Evolutionary conservation across 805 yeast genomes (phyloP), one percentile per base, ranked within the genome.

Genomic region (Candida gorgasii): DNA sequence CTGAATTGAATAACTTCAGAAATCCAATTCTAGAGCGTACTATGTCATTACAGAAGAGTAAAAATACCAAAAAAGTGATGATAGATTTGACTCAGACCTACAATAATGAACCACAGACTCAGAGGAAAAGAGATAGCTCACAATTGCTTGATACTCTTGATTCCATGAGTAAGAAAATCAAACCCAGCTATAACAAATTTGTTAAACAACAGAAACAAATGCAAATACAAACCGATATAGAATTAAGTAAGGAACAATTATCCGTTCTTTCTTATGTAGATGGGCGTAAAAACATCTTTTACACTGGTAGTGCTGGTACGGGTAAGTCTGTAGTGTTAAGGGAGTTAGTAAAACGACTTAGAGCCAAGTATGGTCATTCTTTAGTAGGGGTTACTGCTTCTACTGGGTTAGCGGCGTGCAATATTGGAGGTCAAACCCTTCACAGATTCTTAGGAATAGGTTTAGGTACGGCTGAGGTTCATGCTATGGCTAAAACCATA

Each of bases 321-420:
- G 95, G 95, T 65, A 86, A 86, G 58, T 85, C 95, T 2, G 81
- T 80, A 15, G 74, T 86, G 5, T 61, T 86, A 18, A 63, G 80
- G 39, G 79, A 82, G 29, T 67, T 93, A 19, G 89, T 93, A 15
- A 57, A 65, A 14, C 70, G 73, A 19, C 63, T 89, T 38, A 62
- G 63, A 14, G 46, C 52, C 1, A 65, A 73, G 33, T 72, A 78
- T 57, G 69, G 73, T 1, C 42, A 51, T 9, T 67, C 71, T 2
- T 55, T 60, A 1, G 87, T 93, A 3, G 96, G 95, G 0, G 80
- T 93, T 3, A 89, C 98, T 0, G 99, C 99, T 0, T 86, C 97
- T 0, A 93, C 99, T 0, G 99, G 99, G 1, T 68, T 93, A 47
- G 99, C 99, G 0, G 99, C 97, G 0, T 84, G 89, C 31, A 89